Evolutionary conservation across 2,329 filamentous ascomycete species (phyloP), one percentile per base, ranked within the genome.

Genomic region (Teratosphaeria gauchensis): DNA sequence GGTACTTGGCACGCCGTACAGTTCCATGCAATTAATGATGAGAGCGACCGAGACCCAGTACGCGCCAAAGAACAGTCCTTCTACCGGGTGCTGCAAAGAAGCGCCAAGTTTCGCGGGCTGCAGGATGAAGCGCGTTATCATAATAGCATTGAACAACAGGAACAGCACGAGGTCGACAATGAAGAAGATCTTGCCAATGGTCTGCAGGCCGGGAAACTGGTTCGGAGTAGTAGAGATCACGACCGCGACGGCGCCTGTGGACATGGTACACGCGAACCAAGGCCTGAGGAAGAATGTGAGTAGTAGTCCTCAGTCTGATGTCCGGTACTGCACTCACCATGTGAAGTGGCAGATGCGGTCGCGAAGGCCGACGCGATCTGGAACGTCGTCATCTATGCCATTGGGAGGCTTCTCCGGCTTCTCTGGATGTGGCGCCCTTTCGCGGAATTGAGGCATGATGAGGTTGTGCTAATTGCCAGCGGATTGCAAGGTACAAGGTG

Each of bases 261-360:
- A 87, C 87, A 90, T 90, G 1, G 86, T 85, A 33, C 84, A 76
- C 1, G 86, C 87, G 72, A 86, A 92, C 86, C 87, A 90, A 19
- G 84, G 84, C 85, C 84, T 63, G 46, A 35, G 6, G 33, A 3
- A 38, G 9, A 11, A 8, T 42, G 14, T 42, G 14, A 42, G 7
- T 42, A 14, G 12, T 16, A 16, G 14, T 16, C 4, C 11, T 14
- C 35, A 16, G 5, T 6, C 9, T 19, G 24, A 14, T n/a, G 3
- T 3, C 14, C 14, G n/a, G 9, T 33, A 28, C 9, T 54, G 16
- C 1, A 33, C 54, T 42, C 38, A 46, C 54, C 54, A 55, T 5
- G 54, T 55, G 35, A 55, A 55, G 19, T 55, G 54, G 14, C 31
- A 32, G n/a, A 55, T 55, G n/a, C 54, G 54, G 19, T 55, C 54